Evolutionary conservation across 2,329 filamentous ascomycete genomes (phyloP).

Genomic region (Nannizziopsis arthrosporioides): DNA sequence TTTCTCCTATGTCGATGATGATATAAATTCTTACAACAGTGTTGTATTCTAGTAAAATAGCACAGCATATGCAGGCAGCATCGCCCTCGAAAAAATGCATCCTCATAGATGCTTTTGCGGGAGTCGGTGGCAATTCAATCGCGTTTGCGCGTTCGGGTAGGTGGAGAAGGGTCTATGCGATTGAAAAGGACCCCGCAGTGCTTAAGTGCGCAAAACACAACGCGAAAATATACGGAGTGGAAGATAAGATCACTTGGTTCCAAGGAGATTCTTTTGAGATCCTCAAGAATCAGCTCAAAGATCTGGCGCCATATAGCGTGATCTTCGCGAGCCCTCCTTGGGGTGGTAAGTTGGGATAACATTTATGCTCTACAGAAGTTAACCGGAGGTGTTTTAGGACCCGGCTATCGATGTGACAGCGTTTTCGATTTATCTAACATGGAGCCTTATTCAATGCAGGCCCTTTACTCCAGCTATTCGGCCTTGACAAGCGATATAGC

Average conservation of each 20-base stretch:
- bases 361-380: not conserved
- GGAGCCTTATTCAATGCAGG: slow-evolving; percentile 67
- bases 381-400: slow-evolving; percentile 36
- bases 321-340: slow-evolving; percentile 64
- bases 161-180: slow-evolving; percentile 75
- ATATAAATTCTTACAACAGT: not conserved
- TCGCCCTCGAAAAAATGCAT: slow-evolving; percentile 47
- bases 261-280: slow-evolving; percentile 75
- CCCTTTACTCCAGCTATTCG: slow-evolving; percentile 53
- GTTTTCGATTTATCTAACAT: slow-evolving; percentile 77
- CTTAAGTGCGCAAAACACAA: slow-evolving; percentile 89
- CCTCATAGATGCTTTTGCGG: slow-evolving; percentile 80
- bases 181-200: slow-evolving; percentile 71
- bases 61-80: slow-evolving; percentile 53
- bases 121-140: slow-evolving; percentile 86
- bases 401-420: slow-evolving; percentile 50
- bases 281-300: slow-evolving; percentile 42
- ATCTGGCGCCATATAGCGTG: slow-evolving; percentile 41
- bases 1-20: slow-evolving; percentile 5
- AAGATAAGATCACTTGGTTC: slow-evolving; percentile 70
- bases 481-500: slow-evolving; percentile 45
- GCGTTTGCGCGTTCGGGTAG: slow-evolving; percentile 73
- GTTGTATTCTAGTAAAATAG: slow-evolving; percentile 51
- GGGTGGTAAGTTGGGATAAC: slow-evolving; percentile 45
- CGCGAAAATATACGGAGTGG: slow-evolving; percentile 70